Evolutionary conservation across 768 basidiomycete species (phyloP).

Genomic region (Lentinus brumalis): DNA sequence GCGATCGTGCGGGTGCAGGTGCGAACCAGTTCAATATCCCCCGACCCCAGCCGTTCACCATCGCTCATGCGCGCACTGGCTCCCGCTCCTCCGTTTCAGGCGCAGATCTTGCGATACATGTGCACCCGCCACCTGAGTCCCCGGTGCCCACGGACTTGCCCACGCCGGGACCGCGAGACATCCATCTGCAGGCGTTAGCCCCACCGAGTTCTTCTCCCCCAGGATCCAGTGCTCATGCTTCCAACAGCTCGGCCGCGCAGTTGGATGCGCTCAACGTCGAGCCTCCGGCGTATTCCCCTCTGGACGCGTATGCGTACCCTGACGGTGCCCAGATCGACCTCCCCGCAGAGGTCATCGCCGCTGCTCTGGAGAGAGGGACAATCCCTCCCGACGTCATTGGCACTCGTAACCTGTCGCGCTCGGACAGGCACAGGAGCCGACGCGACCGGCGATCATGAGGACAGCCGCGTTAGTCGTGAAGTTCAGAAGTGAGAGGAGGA

Average conservation of each 20-base stretch:
- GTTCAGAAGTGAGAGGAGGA: conserved; percentile 3
- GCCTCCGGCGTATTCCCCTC: conserved; percentile 87
- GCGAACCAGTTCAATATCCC: conserved; percentile 80
- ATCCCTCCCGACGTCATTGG: conserved; percentile 63
- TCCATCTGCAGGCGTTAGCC: conserved; percentile 71
- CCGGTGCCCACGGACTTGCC: conserved; percentile 79
- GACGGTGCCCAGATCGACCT: conserved; percentile 94
- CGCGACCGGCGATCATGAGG: conserved; percentile 30
- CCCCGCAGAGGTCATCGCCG: conserved; percentile 89
- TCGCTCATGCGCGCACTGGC: conserved; percentile 33
- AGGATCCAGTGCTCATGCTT: conserved; percentile 12
- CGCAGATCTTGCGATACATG: conserved; percentile 66
- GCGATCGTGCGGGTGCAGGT: conserved; percentile 59
- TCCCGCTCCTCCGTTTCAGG: conserved; percentile 45
- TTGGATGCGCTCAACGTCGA: conserved; percentile 49
- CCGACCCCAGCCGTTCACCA: conserved; percentile 53
- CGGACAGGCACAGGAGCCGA: conserved; percentile 52
- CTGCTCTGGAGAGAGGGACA: conserved; percentile 76
- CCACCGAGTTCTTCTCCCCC: conserved; percentile 15
- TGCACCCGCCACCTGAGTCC: conserved; percentile 80
- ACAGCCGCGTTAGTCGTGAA: not conserved
- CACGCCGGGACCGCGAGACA: conserved; percentile 83
- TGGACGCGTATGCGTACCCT: conserved; percentile 80
- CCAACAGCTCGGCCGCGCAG: conserved; percentile 14
- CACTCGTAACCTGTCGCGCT: conserved; percentile 22